Evolutionary conservation across 805 yeast species (phyloP), one percentile per base, ranked within the genome.

Genomic region (Candida awuae): DNA sequence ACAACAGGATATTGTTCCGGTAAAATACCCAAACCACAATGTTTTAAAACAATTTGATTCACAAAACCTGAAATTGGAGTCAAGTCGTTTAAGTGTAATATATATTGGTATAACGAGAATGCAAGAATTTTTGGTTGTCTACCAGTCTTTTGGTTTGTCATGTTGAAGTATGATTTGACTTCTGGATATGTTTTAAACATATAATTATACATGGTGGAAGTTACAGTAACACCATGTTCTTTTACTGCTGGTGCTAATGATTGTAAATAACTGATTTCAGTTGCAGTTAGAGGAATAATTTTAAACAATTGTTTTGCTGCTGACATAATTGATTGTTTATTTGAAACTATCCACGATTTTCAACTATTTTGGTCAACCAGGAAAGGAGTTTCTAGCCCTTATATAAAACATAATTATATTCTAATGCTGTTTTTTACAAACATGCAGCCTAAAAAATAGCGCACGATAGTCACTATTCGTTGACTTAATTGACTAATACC

Each of bases 1-100:
- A 80, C 86, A 46, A 75, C 65, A 17, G 77, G 74, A 49, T 80
- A 80, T 42, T 80, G 85, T 40, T 75, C 81, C 4, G 86, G 73
- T 44, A 60, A 54, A 31, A 80, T 68, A 51, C 74, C 74, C 44
- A 81, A 61, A 32, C 83, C 82, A 42, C 73, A 77, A 48, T 81
- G 88, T 56, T 80, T 81, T 46, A 66, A 68, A 32, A 72, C 80
- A 49, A 80, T 76, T 44, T 72, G 75, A 35, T 68, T 61, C 8
- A 81, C 84, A 43, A 74, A 72, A 2, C 61, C 71, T 10, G 65
- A 51, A 29, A 81, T 59, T 9, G 71, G 76, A 3, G 71, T 61
- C 38, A 80, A 55, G 42, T 77, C 71, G 44, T 79, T 78, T 39
- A 80, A 77, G 51, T 77, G 66, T 45, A 71, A 64, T 12, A 86